A percentile compares a stretch with the other conserved stretches of the same genome.
Evolutionary conservation across 805 yeast species (phyloP).

Genomic region (Priceomyces fermenticarens): DNA sequence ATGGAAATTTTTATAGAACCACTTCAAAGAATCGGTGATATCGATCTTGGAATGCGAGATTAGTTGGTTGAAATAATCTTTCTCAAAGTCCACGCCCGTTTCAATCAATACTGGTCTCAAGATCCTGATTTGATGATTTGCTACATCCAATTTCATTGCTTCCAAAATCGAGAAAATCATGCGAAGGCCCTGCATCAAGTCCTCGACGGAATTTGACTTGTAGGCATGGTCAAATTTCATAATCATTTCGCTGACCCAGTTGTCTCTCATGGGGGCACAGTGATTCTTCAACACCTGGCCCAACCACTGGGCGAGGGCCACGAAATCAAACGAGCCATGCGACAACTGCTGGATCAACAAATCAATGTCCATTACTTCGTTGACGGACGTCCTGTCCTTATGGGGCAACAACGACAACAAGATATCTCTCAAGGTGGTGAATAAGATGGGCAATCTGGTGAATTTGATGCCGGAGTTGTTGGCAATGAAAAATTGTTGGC

Average conservation of each 20-base stretch:
- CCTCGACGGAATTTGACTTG: slow-evolving; percentile 40
- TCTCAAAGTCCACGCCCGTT: slow-evolving; percentile 85
- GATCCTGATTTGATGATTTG: slow-evolving; percentile 88
- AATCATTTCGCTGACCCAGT: slow-evolving; percentile 84
- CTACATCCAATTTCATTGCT: slow-evolving; percentile 93
- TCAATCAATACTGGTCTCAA: slow-evolving; percentile 80
- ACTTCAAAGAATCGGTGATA: slow-evolving; percentile 56
- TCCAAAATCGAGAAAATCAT: slow-evolving; percentile 80
- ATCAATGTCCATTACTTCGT: slow-evolving; percentile 73
- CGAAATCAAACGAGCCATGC: slow-evolving; percentile 70
- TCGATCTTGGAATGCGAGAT: slow-evolving; percentile 56
- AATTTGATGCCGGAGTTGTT: slow-evolving; percentile 21
- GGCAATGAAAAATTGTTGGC: slow-evolving; percentile 38
- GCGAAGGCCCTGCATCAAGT: slow-evolving; percentile 72
- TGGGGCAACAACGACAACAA: slow-evolving; percentile 72
- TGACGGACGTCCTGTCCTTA: slow-evolving; percentile 65
- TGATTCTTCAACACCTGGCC: slow-evolving; percentile 77
- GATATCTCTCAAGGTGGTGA: slow-evolving; percentile 76
- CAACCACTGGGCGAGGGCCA: slow-evolving; percentile 69
- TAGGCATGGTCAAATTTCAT: slow-evolving; percentile 51
- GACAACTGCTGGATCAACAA: slow-evolving; percentile 71
- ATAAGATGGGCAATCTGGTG: slow-evolving; percentile 61
- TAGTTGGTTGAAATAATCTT: slow-evolving; percentile 67
- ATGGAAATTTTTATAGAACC: slow-evolving; percentile 51
- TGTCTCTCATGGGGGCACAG: slow-evolving; percentile 94